A percentile compares a stretch with the other conserved stretches of the same genome.
Evolutionary conservation across 495 filamentous ascomycete genomes (phyloP).

Genomic region (Penicilliopsis zonata): DNA sequence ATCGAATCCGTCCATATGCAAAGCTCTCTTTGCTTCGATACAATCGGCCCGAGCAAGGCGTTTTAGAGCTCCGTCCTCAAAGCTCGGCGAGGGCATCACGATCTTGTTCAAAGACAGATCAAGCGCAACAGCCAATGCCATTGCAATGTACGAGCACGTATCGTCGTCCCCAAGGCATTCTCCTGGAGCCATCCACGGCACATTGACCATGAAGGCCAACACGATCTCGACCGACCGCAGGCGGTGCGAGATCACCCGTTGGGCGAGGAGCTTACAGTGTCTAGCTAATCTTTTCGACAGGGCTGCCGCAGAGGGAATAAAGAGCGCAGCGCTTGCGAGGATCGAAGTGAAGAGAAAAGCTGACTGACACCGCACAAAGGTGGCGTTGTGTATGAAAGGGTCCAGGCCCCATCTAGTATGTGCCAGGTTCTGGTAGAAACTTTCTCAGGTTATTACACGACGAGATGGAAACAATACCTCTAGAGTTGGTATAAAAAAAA

Average conservation of each 20-base stretch:
- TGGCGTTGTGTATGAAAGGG: slow-evolving; percentile 47
- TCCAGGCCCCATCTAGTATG: slow-evolving; percentile 68
- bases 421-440: slow-evolving; percentile 57
- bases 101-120: slow-evolving; percentile 61
- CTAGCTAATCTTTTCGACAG: slow-evolving; percentile 49
- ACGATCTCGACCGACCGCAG: slow-evolving; percentile 61
- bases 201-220: slow-evolving; percentile 63
- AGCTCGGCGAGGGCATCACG: slow-evolving; percentile 40
- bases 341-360: slow-evolving; percentile 63
- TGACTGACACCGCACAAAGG: slow-evolving; percentile 53
- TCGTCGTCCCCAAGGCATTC: slow-evolving; percentile 57
- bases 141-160: slow-evolving; percentile 57
- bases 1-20: slow-evolving; percentile 55
- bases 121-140: slow-evolving; percentile 54
- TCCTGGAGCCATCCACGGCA: slow-evolving; percentile 65
- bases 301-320: slow-evolving; percentile 47
- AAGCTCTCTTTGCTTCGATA: slow-evolving; percentile 49
- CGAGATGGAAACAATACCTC: slow-evolving; percentile 1
- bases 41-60: slow-evolving; percentile 49
- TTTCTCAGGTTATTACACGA: no score
- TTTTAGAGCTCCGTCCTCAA: slow-evolving; percentile 33
- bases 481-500: not conserved
- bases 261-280: slow-evolving; percentile 52
- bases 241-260: slow-evolving; percentile 43
- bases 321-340: slow-evolving; percentile 49